Evolutionary conservation across 495 filamentous ascomycete genomes (phyloP).

Genomic region (Hyphodiscus hymeniophilus): DNA sequence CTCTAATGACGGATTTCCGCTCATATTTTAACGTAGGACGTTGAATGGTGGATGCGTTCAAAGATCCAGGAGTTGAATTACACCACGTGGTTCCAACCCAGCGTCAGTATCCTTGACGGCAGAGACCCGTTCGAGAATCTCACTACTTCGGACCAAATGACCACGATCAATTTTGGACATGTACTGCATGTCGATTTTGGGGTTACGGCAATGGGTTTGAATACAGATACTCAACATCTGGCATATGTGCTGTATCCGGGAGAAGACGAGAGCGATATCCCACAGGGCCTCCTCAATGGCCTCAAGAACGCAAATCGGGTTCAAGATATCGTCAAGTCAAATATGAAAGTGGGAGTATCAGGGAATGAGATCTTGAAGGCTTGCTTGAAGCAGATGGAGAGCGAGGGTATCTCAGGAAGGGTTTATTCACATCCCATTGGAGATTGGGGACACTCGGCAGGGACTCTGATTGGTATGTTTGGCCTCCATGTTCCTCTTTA

Average conservation of each 20-base stretch:
- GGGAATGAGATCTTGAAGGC: slow-evolving; percentile 35
- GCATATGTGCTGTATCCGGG: slow-evolving; percentile 37
- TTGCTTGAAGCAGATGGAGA: slow-evolving; percentile 27
- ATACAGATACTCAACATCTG: slow-evolving; percentile 41
- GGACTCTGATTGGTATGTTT: slow-evolving; percentile 33
- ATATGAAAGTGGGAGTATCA: slow-evolving; percentile 33
- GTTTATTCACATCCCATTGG: slow-evolving; percentile 41
- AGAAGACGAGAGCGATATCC: slow-evolving; percentile 31
- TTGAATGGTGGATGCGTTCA: slow-evolving; percentile 40
- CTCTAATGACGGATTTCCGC: too few species aligned
- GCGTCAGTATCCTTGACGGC: slow-evolving; percentile 30
- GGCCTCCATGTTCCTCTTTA: neutral
- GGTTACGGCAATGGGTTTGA: slow-evolving; percentile 36
- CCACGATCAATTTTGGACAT: slow-evolving; percentile 32
- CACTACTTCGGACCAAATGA: slow-evolving; percentile 6
- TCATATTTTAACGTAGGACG: slow-evolving; percentile 30
- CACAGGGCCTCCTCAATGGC: slow-evolving; percentile 29
- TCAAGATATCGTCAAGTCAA: slow-evolving; percentile 35
- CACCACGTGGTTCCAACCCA: slow-evolving; percentile 40
- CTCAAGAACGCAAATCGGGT: slow-evolving; percentile 34
- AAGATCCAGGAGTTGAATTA: slow-evolving; percentile 38
- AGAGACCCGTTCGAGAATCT: neutral
- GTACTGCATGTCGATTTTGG: slow-evolving; percentile 40
- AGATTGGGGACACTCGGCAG: slow-evolving; percentile 41
- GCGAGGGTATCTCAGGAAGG: slow-evolving; percentile 35